Evolutionary conservation across 129 eudicot genomes (phyloP).

Genomic region (Daucus carota): DNA sequence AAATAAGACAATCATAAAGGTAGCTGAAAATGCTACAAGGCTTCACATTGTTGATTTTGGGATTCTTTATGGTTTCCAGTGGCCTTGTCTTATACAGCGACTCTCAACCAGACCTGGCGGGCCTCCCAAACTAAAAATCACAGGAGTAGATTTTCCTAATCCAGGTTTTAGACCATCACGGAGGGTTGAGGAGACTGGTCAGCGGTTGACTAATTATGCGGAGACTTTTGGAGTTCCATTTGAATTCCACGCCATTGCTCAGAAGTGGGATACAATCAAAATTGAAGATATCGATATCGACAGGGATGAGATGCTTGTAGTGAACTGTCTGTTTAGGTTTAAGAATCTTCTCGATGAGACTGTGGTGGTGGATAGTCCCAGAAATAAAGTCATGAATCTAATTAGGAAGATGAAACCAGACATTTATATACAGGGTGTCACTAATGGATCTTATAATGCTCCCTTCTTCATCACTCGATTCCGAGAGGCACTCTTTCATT

Average conservation of each 20-base stretch:
- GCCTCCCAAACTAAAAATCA: constrained; percentile 71
- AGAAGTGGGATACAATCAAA: constrained; percentile 65
- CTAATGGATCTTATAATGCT: constrained; percentile 61
- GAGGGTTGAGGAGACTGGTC: constrained; percentile 79
- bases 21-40: constrained; percentile 35
- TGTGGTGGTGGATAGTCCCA: constrained; percentile 60
- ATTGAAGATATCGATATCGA: constrained; percentile 55
- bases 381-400: constrained; percentile 49
- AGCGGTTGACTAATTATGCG: constrained; percentile 57
- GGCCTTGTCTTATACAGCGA: constrained; percentile 71
- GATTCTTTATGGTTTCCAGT: constrained; percentile 70
- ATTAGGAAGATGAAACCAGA: constrained; percentile 51
- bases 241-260: constrained; percentile 64
- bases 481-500: constrained; percentile 73
- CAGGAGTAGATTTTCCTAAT: constrained; percentile 67
- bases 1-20: constrained; percentile 49
- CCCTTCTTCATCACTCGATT: constrained; percentile 73
- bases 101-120: constrained; percentile 69
- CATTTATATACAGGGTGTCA: constrained; percentile 54
- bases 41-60: constrained; percentile 72
- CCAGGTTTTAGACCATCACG: constrained; percentile 70
- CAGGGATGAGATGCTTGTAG: constrained; percentile 48
- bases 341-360: constrained; percentile 61
- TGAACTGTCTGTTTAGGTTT: constrained; percentile 51
- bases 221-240: constrained; percentile 60